These are phyloP conservation scores for Candida andamanensis DNA, from an alignment of 805 yeast species.

Conservation along the genomic window DNA sequence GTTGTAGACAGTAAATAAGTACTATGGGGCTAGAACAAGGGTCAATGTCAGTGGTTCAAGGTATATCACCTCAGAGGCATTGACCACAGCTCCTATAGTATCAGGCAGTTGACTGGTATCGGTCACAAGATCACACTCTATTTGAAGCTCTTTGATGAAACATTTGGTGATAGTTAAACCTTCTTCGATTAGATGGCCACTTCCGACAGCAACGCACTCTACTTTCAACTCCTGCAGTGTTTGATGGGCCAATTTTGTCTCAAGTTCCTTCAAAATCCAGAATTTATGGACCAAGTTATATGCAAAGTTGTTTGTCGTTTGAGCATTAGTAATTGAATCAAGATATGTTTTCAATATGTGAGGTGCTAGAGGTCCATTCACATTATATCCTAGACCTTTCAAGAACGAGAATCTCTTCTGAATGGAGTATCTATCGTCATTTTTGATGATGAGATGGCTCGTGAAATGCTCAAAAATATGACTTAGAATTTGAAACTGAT, in stretches of 20 bases:
- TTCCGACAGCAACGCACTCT: no score
- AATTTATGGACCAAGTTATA: conserved; percentile 12
- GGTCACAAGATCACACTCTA: conserved; percentile 39
- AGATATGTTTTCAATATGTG: conserved; percentile 11
- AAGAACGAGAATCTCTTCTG: conserved; percentile 18
- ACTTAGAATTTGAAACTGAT: conserved; percentile 36
- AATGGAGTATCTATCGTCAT: no score
- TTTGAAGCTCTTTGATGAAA: conserved; percentile 43
- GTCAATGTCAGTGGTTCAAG: conserved; percentile 37
- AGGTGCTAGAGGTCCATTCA: conserved; percentile 26
- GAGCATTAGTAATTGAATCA: conserved; percentile 13
- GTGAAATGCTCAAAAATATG: conserved; percentile 14
- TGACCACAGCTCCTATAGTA: conserved; percentile 40
- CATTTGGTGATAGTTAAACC: conserved; percentile 34
- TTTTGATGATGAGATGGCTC: conserved; percentile 1
- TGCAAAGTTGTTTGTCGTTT: conserved; percentile 12
- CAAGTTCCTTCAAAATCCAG: conserved; percentile 21
- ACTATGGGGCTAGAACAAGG: conserved; percentile 31
- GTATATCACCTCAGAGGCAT: conserved; percentile 41
- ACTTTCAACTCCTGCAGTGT: no score
- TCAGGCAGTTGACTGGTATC: background rate
- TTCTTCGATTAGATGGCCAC: no score
- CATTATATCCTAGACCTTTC: conserved; percentile 28
- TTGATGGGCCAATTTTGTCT: conserved; percentile 9
- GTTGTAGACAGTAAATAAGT: no score